Conservation (phyloP, 495 filamentous ascomycete species). For the Penicillium pulvis region DNA sequence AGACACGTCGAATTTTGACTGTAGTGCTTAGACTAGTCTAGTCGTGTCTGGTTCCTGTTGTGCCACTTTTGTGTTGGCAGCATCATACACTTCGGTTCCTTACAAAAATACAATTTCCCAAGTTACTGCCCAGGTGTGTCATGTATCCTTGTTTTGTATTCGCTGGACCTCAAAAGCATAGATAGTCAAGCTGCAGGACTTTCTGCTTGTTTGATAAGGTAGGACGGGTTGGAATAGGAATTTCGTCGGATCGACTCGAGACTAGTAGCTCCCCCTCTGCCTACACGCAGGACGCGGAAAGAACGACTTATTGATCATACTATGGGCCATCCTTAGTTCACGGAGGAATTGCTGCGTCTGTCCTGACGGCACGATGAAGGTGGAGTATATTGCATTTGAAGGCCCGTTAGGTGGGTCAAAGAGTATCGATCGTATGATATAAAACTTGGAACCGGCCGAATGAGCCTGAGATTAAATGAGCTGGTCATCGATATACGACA, state of each 20-base stretch:
- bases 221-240: neutral
- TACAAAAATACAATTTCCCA: too few species aligned
- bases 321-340: neutral
- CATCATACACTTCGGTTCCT: neutral
- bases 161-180: too few species aligned
- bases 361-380: neutral
- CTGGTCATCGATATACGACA: too few species aligned
- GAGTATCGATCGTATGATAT: slow-evolving; percentile 1
- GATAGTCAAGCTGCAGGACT: too few species aligned
- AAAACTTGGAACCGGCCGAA: neutral
- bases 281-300: neutral
- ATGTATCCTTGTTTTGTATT: too few species aligned
- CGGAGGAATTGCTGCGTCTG: neutral
- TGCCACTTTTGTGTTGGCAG: neutral
- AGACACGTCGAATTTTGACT: neutral
- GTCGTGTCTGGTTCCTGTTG: neutral
- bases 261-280: neutral
- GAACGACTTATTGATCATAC: neutral
- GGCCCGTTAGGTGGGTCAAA: neutral
- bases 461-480: too few species aligned
- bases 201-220: neutral
- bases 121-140: too few species aligned
- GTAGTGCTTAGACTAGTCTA: neutral
- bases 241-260: neutral
- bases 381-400: neutral